Conservation (phyloP, 148 eudicot genomes). For the Vaccinium macrocarpon region DNA sequence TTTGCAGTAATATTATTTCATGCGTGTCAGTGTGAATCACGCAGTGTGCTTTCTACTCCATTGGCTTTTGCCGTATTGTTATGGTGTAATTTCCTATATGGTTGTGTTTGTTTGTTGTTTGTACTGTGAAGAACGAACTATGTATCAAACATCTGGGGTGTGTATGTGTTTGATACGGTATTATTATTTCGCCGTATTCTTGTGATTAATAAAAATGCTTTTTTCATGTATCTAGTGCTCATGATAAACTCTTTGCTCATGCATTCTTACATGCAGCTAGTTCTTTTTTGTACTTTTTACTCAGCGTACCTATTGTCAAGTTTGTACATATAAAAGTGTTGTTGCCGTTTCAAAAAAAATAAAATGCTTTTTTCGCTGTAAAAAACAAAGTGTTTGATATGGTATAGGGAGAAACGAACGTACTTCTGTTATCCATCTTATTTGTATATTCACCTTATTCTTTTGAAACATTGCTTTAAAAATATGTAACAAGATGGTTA, state of each 20-base stretch:
- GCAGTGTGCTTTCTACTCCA: background rate
- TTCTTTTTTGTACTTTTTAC: no score
- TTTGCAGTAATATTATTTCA: background rate
- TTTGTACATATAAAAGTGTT: no score
- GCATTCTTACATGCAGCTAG: no score
- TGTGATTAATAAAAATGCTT: no score
- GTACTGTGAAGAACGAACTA: background rate
- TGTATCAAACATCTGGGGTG: background rate
- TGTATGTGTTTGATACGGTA: background rate
- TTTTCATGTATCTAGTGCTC: no score
- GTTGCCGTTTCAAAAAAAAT: no score
- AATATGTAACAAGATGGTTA: background rate
- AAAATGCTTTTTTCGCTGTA: no score
- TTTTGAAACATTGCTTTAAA: background rate
- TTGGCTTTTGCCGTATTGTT: background rate
- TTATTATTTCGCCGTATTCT: no score
- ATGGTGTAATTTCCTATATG: background rate
- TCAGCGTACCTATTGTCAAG: no score
- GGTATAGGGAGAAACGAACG: background rate
- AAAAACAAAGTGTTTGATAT: no score
- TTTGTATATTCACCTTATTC: background rate
- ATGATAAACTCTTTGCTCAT: no score
- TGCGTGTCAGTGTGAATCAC: background rate
- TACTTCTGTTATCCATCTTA: background rate
- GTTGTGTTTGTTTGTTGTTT: background rate